Evolutionary conservation across 352 stramenopile species (phyloP).

Genomic region (Phytophthora constricta): DNA sequence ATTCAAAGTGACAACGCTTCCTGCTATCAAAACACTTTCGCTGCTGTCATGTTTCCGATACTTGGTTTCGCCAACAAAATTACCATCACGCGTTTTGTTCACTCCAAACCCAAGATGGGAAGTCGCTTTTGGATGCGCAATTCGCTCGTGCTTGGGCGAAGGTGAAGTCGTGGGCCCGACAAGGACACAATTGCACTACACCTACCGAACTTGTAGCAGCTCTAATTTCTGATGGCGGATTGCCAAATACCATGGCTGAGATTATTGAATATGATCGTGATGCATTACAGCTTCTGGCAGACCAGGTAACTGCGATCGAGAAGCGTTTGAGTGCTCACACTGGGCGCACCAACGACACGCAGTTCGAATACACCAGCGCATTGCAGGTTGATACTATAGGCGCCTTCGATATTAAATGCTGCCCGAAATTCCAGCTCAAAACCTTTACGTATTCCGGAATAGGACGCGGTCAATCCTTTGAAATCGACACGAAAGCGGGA

Average conservation of each 20-base stretch:
- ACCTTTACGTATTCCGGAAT: too few species aligned
- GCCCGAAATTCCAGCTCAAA: too few species aligned
- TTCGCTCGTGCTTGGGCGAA: constrained; percentile 28
- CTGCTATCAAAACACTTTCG: constrained; percentile 34
- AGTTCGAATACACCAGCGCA: too few species aligned
- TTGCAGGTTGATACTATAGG: too few species aligned
- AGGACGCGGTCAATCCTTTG: too few species aligned
- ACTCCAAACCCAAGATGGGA: constrained; percentile 41
- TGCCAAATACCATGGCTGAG: constrained; percentile 35
- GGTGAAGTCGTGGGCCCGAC: constrained; percentile 12
- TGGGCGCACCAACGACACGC: too few species aligned
- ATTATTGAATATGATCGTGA: constrained; percentile 23
- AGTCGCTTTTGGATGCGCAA: constrained; percentile 26
- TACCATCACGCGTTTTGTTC: constrained; percentile 29
- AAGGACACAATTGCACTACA: constrained; percentile 30
- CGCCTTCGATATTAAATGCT: too few species aligned
- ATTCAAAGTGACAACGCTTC: constrained; percentile 38
- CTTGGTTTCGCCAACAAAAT: constrained; percentile 15
- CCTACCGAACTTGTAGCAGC: constrained; percentile 24
- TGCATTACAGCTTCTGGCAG: background rate
- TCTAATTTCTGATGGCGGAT: constrained; percentile 24
- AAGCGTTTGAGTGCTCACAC: too few species aligned
- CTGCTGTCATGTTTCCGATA: constrained; percentile 26
- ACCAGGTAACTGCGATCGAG: too few species aligned
- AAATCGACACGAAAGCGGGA: too few species aligned